These are phyloP conservation scores for Eimeria praecox DNA, from an alignment of 169 alveolate species.

Conservation along the genomic window DNA sequence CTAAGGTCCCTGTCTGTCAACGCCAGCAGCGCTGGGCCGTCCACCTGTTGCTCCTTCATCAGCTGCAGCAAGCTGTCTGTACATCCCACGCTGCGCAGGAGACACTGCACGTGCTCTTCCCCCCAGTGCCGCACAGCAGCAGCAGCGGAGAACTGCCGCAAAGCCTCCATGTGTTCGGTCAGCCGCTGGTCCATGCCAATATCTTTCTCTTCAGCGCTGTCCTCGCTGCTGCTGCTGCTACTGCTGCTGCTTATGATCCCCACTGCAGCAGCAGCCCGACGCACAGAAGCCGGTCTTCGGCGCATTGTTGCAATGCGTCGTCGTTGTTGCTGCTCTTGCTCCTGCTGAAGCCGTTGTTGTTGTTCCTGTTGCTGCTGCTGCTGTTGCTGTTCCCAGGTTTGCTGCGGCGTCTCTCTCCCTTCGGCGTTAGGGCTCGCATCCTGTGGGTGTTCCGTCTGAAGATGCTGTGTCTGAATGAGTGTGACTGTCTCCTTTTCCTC, in stretches of 20 bases:
- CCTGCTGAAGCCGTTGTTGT: constrained; percentile 8
- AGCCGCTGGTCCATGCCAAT: background rate
- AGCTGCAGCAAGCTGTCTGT: constrained; percentile 15
- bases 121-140: constrained; percentile 83
- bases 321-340: background rate
- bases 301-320: background rate
- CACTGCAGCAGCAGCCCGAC: constrained; percentile 40
- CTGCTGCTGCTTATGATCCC: constrained; percentile 24
- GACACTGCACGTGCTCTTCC: constrained; percentile 80
- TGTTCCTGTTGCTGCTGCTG: background rate
- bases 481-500: background rate
- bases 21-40: constrained; percentile 84
- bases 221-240: constrained; percentile 66
- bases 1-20: constrained; percentile 75
- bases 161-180: constrained; percentile 15
- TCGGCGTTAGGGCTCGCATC: background rate
- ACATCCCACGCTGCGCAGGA: constrained; percentile 81
- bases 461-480: no score
- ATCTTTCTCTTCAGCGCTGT: background rate
- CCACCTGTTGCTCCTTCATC: constrained; percentile 81
- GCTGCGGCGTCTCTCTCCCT: background rate
- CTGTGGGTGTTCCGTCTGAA: no score
- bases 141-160: constrained; percentile 79
- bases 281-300: background rate
- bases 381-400: constrained; percentile 7